Conservation (phyloP, 2,329 filamentous ascomycete genomes). For the Remersonia thermophila region DNA sequence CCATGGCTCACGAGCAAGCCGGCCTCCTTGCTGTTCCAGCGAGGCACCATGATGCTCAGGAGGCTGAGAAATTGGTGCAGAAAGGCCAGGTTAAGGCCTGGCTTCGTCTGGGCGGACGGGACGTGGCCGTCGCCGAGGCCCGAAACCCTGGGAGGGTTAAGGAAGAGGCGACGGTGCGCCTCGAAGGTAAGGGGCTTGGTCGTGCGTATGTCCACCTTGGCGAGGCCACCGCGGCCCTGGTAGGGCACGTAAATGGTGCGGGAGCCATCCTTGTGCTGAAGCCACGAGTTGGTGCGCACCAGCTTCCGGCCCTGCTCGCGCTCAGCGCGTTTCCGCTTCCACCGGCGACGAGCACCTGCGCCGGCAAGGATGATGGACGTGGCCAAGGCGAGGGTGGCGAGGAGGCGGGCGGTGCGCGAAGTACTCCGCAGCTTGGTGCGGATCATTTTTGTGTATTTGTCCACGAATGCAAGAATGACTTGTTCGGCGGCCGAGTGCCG, state of each 20-base stretch:
- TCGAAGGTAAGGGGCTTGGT: constrained; percentile 93
- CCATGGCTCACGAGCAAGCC: constrained; percentile 81
- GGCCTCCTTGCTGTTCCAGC: constrained; percentile 92
- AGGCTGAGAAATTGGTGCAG: constrained; percentile 92
- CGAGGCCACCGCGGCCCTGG: constrained; percentile 55
- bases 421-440: constrained; percentile 47
- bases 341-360: constrained; percentile 69
- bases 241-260: constrained; percentile 93
- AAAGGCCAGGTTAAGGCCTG: constrained; percentile 88
- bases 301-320: constrained; percentile 71
- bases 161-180: constrained; percentile 82
- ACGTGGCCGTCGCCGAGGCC: constrained; percentile 63
- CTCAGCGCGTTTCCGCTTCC: constrained; percentile 61
- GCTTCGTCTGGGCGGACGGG: constrained; percentile 81
- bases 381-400: constrained; percentile 64
- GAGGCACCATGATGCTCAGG: constrained; percentile 93
- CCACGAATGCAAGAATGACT: constrained; percentile 51
- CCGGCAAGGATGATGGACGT: constrained; percentile 67
- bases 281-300: constrained; percentile 79
- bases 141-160: constrained; percentile 78
- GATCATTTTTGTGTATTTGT: constrained; percentile 44
- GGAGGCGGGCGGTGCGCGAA: constrained; percentile 57
- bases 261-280: constrained; percentile 88
- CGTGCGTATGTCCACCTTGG: constrained; percentile 80
- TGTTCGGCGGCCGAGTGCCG: constrained; percentile 52